phyloP scores from a whole-genome alignment of 1,284 basidiomycete genomes.

The Clitocybe nebularis region DNA sequence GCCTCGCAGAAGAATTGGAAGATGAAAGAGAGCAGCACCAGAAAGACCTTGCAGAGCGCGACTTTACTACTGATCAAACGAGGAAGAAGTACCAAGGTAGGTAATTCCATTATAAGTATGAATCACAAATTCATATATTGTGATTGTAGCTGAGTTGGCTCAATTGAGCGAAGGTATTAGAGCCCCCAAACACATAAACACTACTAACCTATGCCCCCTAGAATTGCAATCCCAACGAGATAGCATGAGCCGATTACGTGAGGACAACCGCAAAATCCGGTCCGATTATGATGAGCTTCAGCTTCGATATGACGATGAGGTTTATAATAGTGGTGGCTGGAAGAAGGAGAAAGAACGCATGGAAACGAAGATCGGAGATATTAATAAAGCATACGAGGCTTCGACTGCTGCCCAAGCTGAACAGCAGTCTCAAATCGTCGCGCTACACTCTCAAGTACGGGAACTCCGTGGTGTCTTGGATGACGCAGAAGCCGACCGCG shows the following conservation, averaged over 20 bases:
- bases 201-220: conserved; percentile 4
- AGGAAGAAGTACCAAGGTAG: conserved; percentile 81
- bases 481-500: conserved; percentile 79
- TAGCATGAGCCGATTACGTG: conserved; percentile 67
- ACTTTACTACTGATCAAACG: conserved; percentile 74
- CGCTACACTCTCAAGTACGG: conserved; percentile 79
- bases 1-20: conserved; percentile 69
- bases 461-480: conserved; percentile 78
- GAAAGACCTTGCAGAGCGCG: conserved; percentile 72
- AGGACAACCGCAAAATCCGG: conserved; percentile 75
- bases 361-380: conserved; percentile 75
- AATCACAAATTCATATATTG: conserved; percentile 1
- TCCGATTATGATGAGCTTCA: conserved; percentile 78
- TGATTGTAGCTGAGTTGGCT: conserved; percentile 59
- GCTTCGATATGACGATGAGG: conserved; percentile 71
- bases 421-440: conserved; percentile 80
- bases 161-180: conserved; percentile 69
- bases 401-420: conserved; percentile 71
- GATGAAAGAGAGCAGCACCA: conserved; percentile 74
- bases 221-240: conserved; percentile 77
- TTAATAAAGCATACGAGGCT: conserved; percentile 76
- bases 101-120: conserved; percentile 6
- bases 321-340: conserved; percentile 76
- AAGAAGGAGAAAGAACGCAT: conserved; percentile 83
- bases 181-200: neutral